These are phyloP conservation scores for Lepidium didymum DNA, from an alignment of 345 rosid species.

Conservation along the genomic window DNA sequence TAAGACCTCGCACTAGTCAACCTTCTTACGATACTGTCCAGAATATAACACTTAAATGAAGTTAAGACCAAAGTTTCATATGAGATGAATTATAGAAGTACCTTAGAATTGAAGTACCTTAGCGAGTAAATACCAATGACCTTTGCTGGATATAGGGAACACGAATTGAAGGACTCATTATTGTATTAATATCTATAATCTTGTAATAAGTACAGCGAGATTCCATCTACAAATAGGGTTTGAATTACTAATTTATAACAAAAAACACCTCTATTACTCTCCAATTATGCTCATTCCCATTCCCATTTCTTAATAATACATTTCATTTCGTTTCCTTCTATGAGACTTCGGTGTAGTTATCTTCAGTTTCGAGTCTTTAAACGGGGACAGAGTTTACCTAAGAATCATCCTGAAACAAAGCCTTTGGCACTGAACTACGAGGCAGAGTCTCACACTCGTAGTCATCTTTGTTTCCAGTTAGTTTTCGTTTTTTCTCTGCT, in stretches of 20 bases:
- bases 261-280: background rate
- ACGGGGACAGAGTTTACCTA: background rate
- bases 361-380: background rate
- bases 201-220: background rate
- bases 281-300: background rate
- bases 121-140: background rate
- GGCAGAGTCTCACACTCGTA: conserved; percentile 22
- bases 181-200: background rate
- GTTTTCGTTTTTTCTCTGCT: conserved; percentile 37
- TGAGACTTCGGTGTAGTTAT: background rate
- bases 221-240: background rate
- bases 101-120: no score
- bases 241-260: background rate
- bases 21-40: background rate
- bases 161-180: background rate
- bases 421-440: conserved; percentile 56
- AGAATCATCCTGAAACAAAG: conserved; percentile 56
- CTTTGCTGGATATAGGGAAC: background rate
- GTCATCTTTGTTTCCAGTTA: conserved; percentile 25
- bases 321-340: background rate
- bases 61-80: no score
- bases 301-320: background rate
- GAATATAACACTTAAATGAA: no score
- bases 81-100: no score
- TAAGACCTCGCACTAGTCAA: conserved; percentile 7